phyloP scores from a whole-genome alignment of 331 rosid genomes.

The Arachis monticola region DNA sequence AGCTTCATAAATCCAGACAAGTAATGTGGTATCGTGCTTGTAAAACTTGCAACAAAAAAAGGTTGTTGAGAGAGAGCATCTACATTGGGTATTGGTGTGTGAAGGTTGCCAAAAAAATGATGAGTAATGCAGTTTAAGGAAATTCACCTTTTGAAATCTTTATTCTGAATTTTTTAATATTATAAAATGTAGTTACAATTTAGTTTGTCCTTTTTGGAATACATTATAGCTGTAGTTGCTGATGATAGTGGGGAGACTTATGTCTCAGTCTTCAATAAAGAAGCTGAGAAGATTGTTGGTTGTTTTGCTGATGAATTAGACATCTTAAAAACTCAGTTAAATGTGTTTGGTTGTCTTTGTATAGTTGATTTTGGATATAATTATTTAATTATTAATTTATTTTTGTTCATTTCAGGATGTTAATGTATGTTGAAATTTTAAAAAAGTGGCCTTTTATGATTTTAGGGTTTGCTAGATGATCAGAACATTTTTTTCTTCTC shows the following conservation, averaged over 20 bases:
- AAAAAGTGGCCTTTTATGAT: too few relatives aligned
- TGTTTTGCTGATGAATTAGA: constrained; percentile 89
- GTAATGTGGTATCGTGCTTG: constrained; percentile 95
- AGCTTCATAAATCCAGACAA: constrained; percentile 79
- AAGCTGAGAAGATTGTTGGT: constrained; percentile 83
- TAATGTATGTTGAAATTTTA: too few relatives aligned
- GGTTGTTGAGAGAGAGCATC: constrained; percentile 63
- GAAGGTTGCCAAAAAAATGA: constrained; percentile 80
- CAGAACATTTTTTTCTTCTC: too few relatives aligned
- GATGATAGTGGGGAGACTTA: constrained; percentile 74
- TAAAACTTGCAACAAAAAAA: constrained; percentile 80
- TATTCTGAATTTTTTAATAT: neutral
- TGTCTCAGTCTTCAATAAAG: constrained; percentile 70
- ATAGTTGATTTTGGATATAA: too few relatives aligned
- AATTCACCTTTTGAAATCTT: neutral
- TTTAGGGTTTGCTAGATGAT: too few relatives aligned
- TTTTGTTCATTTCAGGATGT: constrained; percentile 49
- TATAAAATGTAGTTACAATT: neutral
- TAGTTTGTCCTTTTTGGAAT: constrained; percentile 45
- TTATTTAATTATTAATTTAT: neutral
- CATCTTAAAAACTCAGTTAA: constrained; percentile 65
- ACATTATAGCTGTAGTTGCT: constrained; percentile 61
- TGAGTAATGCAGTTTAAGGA: constrained; percentile 61
- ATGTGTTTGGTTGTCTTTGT: neutral
- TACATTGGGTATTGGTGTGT: constrained; percentile 91